Evolutionary conservation across 139 green algal genomes (phyloP), one percentile per base, ranked within the genome.

Genomic region (Yamagishiella unicocca): DNA sequence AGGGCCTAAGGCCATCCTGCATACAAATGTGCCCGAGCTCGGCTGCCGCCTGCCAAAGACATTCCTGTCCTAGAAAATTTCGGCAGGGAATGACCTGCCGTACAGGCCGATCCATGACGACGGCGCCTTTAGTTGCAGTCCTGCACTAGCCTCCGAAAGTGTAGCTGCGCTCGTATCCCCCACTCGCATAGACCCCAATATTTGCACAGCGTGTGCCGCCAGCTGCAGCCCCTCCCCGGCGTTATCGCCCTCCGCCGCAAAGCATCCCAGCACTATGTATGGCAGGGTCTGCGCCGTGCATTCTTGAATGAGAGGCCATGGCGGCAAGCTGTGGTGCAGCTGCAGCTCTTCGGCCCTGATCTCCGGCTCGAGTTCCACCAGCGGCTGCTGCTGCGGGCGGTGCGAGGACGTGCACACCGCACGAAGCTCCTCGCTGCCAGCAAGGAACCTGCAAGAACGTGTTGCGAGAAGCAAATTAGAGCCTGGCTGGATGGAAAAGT

Each of bases 161-260:
- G 27, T 42, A 75, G 35, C 61, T 37, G 42, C 53, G 50, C 35
- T 9, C 55, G 19, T 37, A 24, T 53, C 55, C 35, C 55, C 21
- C 35, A 40, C 53, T 62, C 54, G 67, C 79, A 68, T 37, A 22
- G 45, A 55, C 68, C 27, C 54, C 82, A 93, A 73, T 73, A 91
- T 22, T 43, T 17, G 8, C 72, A 90, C 38, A 50, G 72, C 70
- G 1, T 29, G 40, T 1, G 24, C 61, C 4, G 92, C 92, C 61
- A 96, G 27, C 4, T 5, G 12, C 61, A 93, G 22, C 0, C 82
- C 94, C 70, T 96, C 92, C 25, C 58, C 43, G 24, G 89, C 43
- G 70, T 96, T 96, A 70, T 96, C 94, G 7, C 93, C 94, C 78
- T 96, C 94, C 4, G 88, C 42, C 4, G 82, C 85, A 75, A 95